Percentiles rank a stretch among this genome's conserved stretches.
phyloP scores from a whole-genome alignment of 306 rosid species.

The Sphenostylis stenocarpa region DNA sequence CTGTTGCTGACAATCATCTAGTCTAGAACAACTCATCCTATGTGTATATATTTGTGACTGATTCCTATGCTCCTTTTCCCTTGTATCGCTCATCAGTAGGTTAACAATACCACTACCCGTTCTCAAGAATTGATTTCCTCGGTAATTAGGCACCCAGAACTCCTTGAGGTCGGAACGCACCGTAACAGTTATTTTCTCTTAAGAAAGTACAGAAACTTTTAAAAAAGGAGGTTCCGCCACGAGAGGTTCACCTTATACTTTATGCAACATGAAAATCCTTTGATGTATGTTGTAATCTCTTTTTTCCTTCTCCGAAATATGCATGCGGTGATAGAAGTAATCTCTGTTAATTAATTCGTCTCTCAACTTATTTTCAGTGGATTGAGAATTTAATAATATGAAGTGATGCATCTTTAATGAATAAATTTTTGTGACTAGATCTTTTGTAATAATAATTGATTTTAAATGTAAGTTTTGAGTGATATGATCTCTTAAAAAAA shows the following conservation, averaged over 20 bases:
- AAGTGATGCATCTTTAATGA: too few relatives aligned
- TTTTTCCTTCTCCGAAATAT: neutral
- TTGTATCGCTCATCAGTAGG: neutral
- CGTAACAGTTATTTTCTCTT: neutral
- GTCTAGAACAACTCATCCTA: neutral
- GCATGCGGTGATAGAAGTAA: neutral
- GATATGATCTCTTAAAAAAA: too few relatives aligned
- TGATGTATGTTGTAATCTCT: neutral
- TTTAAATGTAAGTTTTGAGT: too few relatives aligned
- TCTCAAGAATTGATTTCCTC: neutral
- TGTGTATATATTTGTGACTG: neutral
- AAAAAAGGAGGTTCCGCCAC: too few relatives aligned
- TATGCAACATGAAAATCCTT: neutral
- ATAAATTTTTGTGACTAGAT: too few relatives aligned
- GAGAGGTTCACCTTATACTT: too few relatives aligned
- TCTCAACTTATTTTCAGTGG: too few relatives aligned
- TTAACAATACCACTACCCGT: neutral
- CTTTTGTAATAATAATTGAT: too few relatives aligned
- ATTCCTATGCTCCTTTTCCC: neutral
- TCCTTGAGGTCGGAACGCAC: neutral
- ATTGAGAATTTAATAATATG: too few relatives aligned
- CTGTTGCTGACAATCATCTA: neutral
- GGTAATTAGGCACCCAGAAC: neutral
- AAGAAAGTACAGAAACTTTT: neutral
- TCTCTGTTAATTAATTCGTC: too few relatives aligned